phyloP scores from a whole-genome alignment of 768 basidiomycete genomes.

The Amanita muscaria region DNA sequence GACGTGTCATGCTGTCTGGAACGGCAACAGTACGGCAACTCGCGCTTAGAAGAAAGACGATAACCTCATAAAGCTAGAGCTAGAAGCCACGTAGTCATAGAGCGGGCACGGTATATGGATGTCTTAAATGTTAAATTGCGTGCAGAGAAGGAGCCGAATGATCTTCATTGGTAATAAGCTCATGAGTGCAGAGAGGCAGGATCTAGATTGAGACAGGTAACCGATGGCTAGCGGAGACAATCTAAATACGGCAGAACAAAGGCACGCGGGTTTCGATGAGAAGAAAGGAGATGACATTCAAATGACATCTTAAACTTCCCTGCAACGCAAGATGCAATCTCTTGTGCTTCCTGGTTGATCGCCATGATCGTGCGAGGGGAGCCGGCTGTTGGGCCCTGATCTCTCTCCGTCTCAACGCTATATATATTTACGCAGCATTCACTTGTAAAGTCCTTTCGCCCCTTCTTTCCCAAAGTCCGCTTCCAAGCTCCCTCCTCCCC shows the following conservation, averaged over 20 bases:
- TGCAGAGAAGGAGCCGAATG: constrained; percentile 14
- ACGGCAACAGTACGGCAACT: constrained; percentile 25
- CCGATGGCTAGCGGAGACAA: constrained; percentile 39
- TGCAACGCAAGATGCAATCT: constrained; percentile 38
- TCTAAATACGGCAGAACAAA: constrained; percentile 42
- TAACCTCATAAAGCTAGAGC: constrained; percentile 11
- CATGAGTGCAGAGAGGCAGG: constrained; percentile 30
- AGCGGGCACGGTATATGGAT: background rate
- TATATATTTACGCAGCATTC: constrained; percentile 47
- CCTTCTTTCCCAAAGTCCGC: constrained; percentile 24
- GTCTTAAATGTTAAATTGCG: constrained; percentile 15
- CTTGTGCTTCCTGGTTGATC: constrained; percentile 38
- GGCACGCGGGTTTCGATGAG: constrained; percentile 51
- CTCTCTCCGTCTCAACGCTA: constrained; percentile 34
- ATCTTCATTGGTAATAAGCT: constrained; percentile 27
- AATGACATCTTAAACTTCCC: constrained; percentile 37
- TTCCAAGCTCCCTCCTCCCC: constrained; percentile 13
- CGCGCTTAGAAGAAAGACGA: constrained; percentile 13
- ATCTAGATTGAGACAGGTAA: constrained; percentile 34
- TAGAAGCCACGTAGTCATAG: constrained; percentile 2
- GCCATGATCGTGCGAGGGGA: constrained; percentile 59
- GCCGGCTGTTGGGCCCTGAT: constrained; percentile 35
- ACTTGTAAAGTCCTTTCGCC: constrained; percentile 40
- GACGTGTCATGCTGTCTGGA: constrained; percentile 14
- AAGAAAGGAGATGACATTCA: constrained; percentile 26